Percentiles rank a stretch among this genome's conserved stretches.
phyloP scores from a whole-genome alignment of 495 filamentous ascomycete species.

The Penicillium desertorum region DNA sequence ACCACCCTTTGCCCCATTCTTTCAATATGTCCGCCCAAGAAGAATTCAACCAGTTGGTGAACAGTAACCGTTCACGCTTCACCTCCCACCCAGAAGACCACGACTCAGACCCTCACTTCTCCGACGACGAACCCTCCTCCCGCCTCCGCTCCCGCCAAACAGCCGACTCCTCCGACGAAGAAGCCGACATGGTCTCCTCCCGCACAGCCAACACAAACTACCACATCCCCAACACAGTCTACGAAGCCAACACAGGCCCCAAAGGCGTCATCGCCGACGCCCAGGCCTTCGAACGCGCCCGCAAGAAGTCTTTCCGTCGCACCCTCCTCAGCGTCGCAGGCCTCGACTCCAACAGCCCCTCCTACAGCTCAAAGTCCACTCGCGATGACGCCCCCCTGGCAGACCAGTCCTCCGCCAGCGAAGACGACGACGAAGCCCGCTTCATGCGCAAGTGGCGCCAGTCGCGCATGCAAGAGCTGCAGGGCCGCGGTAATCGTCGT shows the following conservation, averaged over 20 bases:
- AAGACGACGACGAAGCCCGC: conserved; percentile 68
- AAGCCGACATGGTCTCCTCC: conserved; percentile 46
- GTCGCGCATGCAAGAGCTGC: conserved; percentile 73
- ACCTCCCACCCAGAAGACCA: conserved; percentile 61
- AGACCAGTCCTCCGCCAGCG: conserved; percentile 36
- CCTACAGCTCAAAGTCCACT: conserved; percentile 29
- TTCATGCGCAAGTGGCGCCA: conserved; percentile 85
- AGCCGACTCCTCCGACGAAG: conserved; percentile 55
- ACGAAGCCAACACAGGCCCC: conserved; percentile 87
- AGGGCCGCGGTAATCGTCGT: conserved; percentile 54
- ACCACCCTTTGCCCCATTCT: conserved; percentile 10
- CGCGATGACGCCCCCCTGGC: conserved; percentile 44
- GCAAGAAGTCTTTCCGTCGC: conserved; percentile 59
- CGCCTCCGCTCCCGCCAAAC: conserved; percentile 35
- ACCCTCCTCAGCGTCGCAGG: conserved; percentile 45
- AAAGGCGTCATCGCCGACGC: conserved; percentile 99
- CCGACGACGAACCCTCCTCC: conserved; percentile 51
- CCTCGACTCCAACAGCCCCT: conserved; percentile 27
- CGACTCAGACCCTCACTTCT: conserved; percentile 51
- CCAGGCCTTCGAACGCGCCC: conserved; percentile 81
- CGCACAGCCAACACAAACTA: conserved; percentile 42
- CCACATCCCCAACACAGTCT: conserved; percentile 59
- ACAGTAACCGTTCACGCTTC: conserved; percentile 48
- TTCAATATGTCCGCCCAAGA: conserved; percentile 70
- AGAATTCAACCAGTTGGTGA: conserved; percentile 76